Percentiles rank a stretch among this genome's conserved stretches.
These are phyloP conservation scores for Dioscorea alata DNA, from an alignment of 106 monocot species.

Conservation along the genomic window DNA sequence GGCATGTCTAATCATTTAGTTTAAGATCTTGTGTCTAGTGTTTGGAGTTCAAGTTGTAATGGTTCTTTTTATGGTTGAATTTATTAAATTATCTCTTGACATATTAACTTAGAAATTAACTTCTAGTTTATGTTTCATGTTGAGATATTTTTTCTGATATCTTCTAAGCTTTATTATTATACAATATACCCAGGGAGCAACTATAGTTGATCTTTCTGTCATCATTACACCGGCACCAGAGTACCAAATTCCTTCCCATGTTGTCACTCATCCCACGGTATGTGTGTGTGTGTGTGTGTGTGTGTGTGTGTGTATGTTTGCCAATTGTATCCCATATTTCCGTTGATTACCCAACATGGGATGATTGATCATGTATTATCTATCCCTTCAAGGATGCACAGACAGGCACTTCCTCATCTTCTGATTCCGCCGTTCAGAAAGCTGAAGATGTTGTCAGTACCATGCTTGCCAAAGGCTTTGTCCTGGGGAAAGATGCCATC, in stretches of 20 bases:
- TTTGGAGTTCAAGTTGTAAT: too few species aligned
- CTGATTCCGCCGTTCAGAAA: constrained; percentile 61
- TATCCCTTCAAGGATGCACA: constrained; percentile 21
- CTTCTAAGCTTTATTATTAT: not conserved
- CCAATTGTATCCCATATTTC: not conserved
- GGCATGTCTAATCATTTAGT: too few species aligned
- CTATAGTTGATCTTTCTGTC: constrained; percentile 86
- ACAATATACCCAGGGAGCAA: constrained; percentile 66
- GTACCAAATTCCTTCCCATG: constrained; percentile 49
- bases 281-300: constrained; percentile 5
- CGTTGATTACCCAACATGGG: not conserved
- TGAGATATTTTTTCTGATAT: not conserved
- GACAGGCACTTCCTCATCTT: constrained; percentile 10
- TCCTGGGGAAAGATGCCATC: constrained; percentile 71
- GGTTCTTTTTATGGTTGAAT: too few species aligned
- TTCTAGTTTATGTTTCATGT: not conserved
- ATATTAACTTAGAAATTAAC: too few species aligned
- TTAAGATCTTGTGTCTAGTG: too few species aligned
- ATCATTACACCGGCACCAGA: constrained; percentile 60
- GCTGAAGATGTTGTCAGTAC: constrained; percentile 71
- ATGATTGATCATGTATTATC: not conserved
- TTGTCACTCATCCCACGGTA: constrained; percentile 21
- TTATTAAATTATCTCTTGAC: too few species aligned
- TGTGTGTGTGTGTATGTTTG: constrained; percentile 4
- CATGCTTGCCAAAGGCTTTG: constrained; percentile 89